Evolutionary conservation across 352 stramenopile genomes (phyloP).

Genomic region (Phytophthora agathidicida): DNA sequence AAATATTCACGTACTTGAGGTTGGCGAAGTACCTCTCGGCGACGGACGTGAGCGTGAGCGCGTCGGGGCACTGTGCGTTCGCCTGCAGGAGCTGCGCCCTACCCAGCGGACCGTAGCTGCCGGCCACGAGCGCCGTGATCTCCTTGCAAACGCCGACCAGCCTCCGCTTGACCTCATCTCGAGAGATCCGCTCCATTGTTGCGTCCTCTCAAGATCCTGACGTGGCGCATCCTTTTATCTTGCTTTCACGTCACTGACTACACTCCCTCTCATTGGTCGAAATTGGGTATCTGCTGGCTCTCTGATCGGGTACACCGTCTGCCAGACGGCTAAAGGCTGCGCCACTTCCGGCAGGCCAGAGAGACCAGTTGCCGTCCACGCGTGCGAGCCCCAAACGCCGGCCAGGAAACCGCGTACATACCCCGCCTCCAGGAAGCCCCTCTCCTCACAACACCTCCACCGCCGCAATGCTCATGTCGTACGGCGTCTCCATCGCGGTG

Average conservation of each 20-base stretch:
- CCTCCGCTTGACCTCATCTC: slow-evolving; percentile 38
- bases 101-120: slow-evolving; percentile 54
- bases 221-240: slow-evolving; percentile 13
- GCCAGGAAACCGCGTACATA: slow-evolving; percentile 14
- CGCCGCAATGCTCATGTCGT: slow-evolving; percentile 58
- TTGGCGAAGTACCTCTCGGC: slow-evolving; percentile 47
- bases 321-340: slow-evolving; percentile 17
- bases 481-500: slow-evolving; percentile 74
- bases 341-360: slow-evolving; percentile 12
- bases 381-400: slow-evolving; percentile 9
- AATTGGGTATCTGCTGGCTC: slow-evolving; percentile 24
- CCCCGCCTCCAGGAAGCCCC: neutral
- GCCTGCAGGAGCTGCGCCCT: slow-evolving; percentile 52
- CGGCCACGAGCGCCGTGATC: slow-evolving; percentile 34
- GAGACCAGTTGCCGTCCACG: slow-evolving; percentile 19
- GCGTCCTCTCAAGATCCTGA: slow-evolving; percentile 22
- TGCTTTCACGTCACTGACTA: slow-evolving; percentile 10
- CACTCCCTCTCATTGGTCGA: slow-evolving; percentile 6
- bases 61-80: slow-evolving; percentile 52
- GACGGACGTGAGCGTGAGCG: slow-evolving; percentile 49
- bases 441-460: neutral
- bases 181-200: slow-evolving; percentile 10
- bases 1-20: slow-evolving; percentile 42
- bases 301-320: slow-evolving; percentile 18
- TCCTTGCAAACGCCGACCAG: slow-evolving; percentile 32